A percentile compares a stretch with the other conserved stretches of the same genome.
phyloP scores from a whole-genome alignment of 1,284 basidiomycete species.

The Marasmius fiardii region DNA sequence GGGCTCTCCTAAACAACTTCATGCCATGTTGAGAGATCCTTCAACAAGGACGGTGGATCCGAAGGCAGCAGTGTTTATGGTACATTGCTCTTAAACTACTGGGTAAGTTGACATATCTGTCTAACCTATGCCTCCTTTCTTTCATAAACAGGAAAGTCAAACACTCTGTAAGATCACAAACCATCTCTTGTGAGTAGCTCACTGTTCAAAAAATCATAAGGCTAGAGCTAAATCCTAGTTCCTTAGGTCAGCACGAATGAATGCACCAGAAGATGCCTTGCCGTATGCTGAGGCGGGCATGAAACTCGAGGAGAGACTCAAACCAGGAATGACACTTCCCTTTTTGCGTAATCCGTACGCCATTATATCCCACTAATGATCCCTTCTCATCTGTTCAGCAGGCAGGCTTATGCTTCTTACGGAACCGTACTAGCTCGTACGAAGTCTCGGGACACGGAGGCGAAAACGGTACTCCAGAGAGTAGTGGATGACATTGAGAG shows the following conservation, averaged over 20 bases:
- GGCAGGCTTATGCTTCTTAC: not conserved
- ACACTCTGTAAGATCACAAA: not conserved
- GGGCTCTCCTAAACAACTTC: not conserved
- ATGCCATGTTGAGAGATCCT: not conserved
- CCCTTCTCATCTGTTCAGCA: not conserved
- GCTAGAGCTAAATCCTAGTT: too few relatives aligned
- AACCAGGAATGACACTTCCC: not conserved
- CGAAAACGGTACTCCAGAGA: not conserved
- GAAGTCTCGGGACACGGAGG: not conserved
- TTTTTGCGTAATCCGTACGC: constrained; percentile 1
- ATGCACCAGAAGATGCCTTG: not conserved
- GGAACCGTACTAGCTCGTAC: not conserved
- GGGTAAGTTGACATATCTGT: not conserved
- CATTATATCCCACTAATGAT: not conserved
- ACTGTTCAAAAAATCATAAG: too few relatives aligned
- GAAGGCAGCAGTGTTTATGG: not conserved
- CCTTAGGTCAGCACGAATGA: too few relatives aligned
- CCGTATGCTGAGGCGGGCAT: not conserved
- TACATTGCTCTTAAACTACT: too few relatives aligned
- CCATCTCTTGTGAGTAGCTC: not conserved
- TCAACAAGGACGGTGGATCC: not conserved
- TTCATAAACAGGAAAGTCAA: not conserved
- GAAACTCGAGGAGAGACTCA: not conserved
- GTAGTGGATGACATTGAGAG: not conserved
- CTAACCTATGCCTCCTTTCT: not conserved